Conservation (phyloP, 306 rosid genomes). For the Begonia masoniana region DNA sequence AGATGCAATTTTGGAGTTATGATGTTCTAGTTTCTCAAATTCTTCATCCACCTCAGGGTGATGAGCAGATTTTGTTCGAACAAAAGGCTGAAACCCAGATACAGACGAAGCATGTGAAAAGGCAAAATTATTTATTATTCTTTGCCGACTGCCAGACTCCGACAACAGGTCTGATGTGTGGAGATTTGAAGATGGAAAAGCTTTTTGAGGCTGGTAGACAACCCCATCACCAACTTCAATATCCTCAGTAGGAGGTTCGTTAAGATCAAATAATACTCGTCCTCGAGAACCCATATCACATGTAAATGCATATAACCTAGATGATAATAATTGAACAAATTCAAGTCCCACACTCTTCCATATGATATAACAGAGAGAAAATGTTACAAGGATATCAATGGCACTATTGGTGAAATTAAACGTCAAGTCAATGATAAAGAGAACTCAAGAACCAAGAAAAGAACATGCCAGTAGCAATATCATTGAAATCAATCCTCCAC, state of each 20-base stretch:
- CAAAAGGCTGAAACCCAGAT: conserved; percentile 93
- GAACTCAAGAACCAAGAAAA: too few species aligned
- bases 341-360: too few species aligned
- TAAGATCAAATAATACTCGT: conserved; percentile 87
- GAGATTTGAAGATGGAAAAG: conserved; percentile 48
- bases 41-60: conserved; percentile 37
- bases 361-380: too few species aligned
- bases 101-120: conserved; percentile 74
- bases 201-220: conserved; percentile 56
- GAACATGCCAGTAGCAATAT: too few species aligned
- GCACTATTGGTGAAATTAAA: too few species aligned
- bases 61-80: conserved; percentile 40
- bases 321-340: not conserved
- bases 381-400: too few species aligned
- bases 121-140: conserved; percentile 59
- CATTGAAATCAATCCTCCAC: too few species aligned
- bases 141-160: conserved; percentile 35
- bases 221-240: conserved; percentile 43
- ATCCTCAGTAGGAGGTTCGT: conserved; percentile 87
- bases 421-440: too few species aligned
- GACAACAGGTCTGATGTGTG: conserved; percentile 34
- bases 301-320: conserved; percentile 62
- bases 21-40: conserved; percentile 23
- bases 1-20: conserved; percentile 17
- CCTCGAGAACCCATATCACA: conserved; percentile 97